Evolutionary conservation across 2,329 filamentous ascomycete species (phyloP).

Genomic region (Pestalotiopsis sp.): DNA sequence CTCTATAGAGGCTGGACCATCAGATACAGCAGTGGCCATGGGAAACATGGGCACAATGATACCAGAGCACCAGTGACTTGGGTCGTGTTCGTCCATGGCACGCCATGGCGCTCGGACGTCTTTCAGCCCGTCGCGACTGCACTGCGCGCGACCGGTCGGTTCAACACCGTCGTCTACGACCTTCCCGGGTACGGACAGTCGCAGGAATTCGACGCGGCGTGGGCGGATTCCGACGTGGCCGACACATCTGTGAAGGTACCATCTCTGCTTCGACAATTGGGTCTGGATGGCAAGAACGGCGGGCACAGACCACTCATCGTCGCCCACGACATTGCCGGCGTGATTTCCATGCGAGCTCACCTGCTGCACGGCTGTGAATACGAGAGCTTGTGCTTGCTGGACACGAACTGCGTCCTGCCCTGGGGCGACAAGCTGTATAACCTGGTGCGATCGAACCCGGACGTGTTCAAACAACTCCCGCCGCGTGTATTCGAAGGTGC

Average conservation of each 20-base stretch:
- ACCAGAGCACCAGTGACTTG: not conserved
- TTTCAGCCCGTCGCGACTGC: not conserved
- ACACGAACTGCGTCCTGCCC: constrained; percentile 5
- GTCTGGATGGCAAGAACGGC: not conserved
- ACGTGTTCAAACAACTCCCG: constrained; percentile 1
- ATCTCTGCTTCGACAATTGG: not conserved
- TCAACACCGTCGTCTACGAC: not conserved
- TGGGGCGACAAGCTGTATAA: constrained; percentile 9
- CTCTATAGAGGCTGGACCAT: not conserved
- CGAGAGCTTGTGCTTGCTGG: constrained; percentile 1
- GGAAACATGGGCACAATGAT: not conserved
- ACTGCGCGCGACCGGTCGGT: not conserved
- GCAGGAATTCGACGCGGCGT: not conserved
- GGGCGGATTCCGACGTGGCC: not conserved
- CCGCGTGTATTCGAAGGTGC: not conserved
- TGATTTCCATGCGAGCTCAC: not conserved
- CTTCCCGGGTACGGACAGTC: constrained; percentile 7
- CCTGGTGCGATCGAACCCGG: constrained; percentile 3
- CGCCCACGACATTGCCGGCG: constrained; percentile 2
- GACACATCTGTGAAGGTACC: not conserved
- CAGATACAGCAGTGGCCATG: not conserved
- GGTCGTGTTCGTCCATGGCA: constrained; percentile 6
- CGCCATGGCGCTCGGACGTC: not conserved
- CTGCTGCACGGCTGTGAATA: constrained; percentile 4
- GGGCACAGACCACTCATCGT: not conserved